A percentile compares a stretch with the other conserved stretches of the same genome.
Evolutionary conservation across 176 grass and related monocot genomes (phyloP).

Genomic region (Avena insularis): DNA sequence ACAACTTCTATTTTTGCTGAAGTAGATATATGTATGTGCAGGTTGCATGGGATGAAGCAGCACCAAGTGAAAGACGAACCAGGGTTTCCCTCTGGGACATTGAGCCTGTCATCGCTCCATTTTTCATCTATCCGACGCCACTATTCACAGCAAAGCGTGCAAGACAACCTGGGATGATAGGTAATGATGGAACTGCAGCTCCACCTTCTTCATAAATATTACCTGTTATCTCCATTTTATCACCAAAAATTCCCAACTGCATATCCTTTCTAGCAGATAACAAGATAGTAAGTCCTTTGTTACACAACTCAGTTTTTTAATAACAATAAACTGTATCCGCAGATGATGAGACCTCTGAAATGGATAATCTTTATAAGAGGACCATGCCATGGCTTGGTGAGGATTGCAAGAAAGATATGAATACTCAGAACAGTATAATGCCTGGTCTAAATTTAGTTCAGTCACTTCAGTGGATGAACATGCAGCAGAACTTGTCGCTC

Average conservation of each 20-base stretch:
- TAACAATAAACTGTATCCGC: conserved; percentile 21
- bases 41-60: conserved; percentile 91
- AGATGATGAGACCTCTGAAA: conserved; percentile 66
- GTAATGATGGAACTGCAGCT: conserved; percentile 44
- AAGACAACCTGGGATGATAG: conserved; percentile 67
- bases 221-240: neutral
- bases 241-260: conserved; percentile 14
- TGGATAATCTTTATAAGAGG: conserved; percentile 64
- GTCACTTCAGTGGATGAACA: conserved; percentile 78
- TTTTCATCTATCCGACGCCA: conserved; percentile 69
- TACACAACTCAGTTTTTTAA: conserved; percentile 17
- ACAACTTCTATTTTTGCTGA: conserved; percentile 38
- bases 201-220: conserved; percentile 3
- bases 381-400: conserved; percentile 74
- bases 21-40: conserved; percentile 44
- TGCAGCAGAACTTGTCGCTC: conserved; percentile 62
- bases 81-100: conserved; percentile 86
- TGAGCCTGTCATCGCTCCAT: conserved; percentile 71
- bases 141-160: conserved; percentile 67
- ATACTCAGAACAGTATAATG: conserved; percentile 58
- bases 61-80: conserved; percentile 60
- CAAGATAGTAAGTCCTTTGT: neutral
- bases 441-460: conserved; percentile 74
- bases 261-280: conserved; percentile 28
- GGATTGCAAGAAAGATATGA: conserved; percentile 68